phyloP scores from a whole-genome alignment of 2,329 filamentous ascomycete species.

The Chaetomium sp. region DNA sequence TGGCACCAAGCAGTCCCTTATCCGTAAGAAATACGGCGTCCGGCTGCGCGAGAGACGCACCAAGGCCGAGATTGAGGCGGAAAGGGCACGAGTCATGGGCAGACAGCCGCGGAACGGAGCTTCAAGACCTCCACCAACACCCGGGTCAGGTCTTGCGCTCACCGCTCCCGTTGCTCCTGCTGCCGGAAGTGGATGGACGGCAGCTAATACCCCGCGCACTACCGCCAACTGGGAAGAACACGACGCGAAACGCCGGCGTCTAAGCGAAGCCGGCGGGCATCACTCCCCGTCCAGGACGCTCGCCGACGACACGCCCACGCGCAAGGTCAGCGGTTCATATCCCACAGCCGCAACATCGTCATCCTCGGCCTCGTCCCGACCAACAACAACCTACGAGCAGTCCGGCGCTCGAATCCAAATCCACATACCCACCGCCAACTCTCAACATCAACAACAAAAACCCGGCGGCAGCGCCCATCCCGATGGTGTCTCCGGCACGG shows the following conservation, averaged over 20 bases:
- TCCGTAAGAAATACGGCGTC: slow-evolving; percentile 53
- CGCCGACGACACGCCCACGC: slow-evolving; percentile 17
- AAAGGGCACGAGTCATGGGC: slow-evolving; percentile 7
- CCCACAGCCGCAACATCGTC: slow-evolving; percentile 28
- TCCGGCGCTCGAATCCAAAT: slow-evolving; percentile 10
- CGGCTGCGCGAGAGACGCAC: slow-evolving; percentile 44
- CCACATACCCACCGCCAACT: slow-evolving; percentile 3
- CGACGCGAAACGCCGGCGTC: slow-evolving; percentile 25
- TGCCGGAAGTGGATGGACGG: slow-evolving; percentile 15
- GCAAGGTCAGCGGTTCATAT: slow-evolving; percentile 5
- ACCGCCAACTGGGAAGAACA: slow-evolving; percentile 18
- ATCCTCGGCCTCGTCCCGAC: slow-evolving; percentile 18
- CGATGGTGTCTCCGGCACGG: not conserved
- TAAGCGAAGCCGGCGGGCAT: slow-evolving; percentile 18
- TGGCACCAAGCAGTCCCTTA: slow-evolving; percentile 50
- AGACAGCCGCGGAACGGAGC: not conserved
- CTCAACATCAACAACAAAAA: not conserved
- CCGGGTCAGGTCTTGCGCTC: not conserved
- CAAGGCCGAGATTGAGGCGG: slow-evolving; percentile 35
- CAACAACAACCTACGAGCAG: slow-evolving; percentile 14
- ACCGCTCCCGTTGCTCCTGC: not conserved
- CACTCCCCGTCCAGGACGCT: slow-evolving; percentile 10
- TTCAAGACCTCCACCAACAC: not conserved
- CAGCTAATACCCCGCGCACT: slow-evolving; percentile 18
- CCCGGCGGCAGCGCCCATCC: not conserved